These are phyloP conservation scores for Cetraspora pellucida DNA, from an alignment of 192 early-diverging fungal genomes.

Conservation along the genomic window DNA sequence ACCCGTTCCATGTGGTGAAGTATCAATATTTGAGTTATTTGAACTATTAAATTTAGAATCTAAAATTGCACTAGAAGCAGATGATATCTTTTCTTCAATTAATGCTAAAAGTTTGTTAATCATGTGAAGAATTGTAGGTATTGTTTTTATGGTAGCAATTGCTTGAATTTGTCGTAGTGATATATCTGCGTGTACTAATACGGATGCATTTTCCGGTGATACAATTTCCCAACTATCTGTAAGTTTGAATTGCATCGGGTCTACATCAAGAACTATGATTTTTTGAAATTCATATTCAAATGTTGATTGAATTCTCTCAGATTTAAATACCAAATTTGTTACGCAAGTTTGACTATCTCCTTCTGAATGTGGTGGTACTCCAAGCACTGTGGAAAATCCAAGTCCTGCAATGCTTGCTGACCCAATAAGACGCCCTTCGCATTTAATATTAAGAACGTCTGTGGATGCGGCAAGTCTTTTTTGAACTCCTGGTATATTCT, in stretches of 20 bases:
- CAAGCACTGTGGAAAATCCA: constrained; percentile 32
- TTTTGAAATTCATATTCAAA: constrained; percentile 79
- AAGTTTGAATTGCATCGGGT: constrained; percentile 52
- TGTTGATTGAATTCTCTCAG: constrained; percentile 55
- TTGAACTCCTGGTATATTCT: constrained; percentile 45
- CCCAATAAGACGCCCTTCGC: constrained; percentile 67
- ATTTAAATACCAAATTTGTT: constrained; percentile 45
- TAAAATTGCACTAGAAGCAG: constrained; percentile 15
- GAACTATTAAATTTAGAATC: neutral
- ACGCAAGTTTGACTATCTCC: constrained; percentile 41
- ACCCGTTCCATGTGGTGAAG: neutral
- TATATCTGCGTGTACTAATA: constrained; percentile 39
- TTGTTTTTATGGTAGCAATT: constrained; percentile 48
- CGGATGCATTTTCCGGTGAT: constrained; percentile 33
- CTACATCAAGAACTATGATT: constrained; percentile 63
- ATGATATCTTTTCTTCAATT: constrained; percentile 57
- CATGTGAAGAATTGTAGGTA: constrained; percentile 62
- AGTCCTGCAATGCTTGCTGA: constrained; percentile 36
- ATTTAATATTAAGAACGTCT: constrained; percentile 49
- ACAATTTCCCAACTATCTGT: constrained; percentile 53
- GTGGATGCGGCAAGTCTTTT: constrained; percentile 44
- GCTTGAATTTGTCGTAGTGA: constrained; percentile 31
- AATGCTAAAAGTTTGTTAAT: constrained; percentile 45
- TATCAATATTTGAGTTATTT: neutral
- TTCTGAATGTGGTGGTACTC: constrained; percentile 3